Evolutionary conservation across 2,329 filamentous ascomycete genomes (phyloP).

Genomic region (Cordyceps cicadae): DNA sequence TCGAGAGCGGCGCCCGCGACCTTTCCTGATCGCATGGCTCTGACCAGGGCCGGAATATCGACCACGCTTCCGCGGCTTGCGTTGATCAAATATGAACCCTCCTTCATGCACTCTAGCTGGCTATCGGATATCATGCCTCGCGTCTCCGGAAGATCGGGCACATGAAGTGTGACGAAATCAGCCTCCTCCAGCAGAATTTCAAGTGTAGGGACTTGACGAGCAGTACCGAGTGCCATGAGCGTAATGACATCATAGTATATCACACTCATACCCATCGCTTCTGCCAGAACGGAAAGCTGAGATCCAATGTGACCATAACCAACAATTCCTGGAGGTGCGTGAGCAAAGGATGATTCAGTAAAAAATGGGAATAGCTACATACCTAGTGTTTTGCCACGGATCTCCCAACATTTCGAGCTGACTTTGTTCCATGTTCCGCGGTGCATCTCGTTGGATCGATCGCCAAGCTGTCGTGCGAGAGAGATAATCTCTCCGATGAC

Average conservation of each 20-base stretch:
- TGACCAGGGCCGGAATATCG: conserved; percentile 84
- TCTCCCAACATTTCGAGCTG: conserved; percentile 93
- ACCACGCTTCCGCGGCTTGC: conserved; percentile 90
- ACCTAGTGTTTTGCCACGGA: conserved; percentile 93
- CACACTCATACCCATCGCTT: conserved; percentile 96
- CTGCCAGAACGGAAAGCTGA: conserved; percentile 88
- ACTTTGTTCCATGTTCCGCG: conserved; percentile 97
- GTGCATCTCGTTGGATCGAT: conserved; percentile 92
- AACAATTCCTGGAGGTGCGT: conserved; percentile 59
- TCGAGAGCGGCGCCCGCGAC: conserved; percentile 92
- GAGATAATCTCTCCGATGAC: conserved; percentile 91
- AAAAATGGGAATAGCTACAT: conserved; percentile 18
- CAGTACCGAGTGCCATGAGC: conserved; percentile 86
- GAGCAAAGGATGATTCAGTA: neutral
- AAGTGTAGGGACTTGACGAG: conserved; percentile 72
- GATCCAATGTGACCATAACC: conserved; percentile 97
- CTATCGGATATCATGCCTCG: conserved; percentile 78
- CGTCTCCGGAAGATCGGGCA: conserved; percentile 88
- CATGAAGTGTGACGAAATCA: conserved; percentile 92
- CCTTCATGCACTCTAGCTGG: conserved; percentile 84
- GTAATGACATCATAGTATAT: conserved; percentile 96
- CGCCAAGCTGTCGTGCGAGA: conserved; percentile 83
- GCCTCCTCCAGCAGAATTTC: conserved; percentile 67
- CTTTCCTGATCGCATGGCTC: conserved; percentile 77
- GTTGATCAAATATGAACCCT: conserved; percentile 90